Evolutionary conservation across 2,329 filamentous ascomycete species (phyloP), one percentile per base, ranked within the genome.

Genomic region (Fusarium mexicanum): DNA sequence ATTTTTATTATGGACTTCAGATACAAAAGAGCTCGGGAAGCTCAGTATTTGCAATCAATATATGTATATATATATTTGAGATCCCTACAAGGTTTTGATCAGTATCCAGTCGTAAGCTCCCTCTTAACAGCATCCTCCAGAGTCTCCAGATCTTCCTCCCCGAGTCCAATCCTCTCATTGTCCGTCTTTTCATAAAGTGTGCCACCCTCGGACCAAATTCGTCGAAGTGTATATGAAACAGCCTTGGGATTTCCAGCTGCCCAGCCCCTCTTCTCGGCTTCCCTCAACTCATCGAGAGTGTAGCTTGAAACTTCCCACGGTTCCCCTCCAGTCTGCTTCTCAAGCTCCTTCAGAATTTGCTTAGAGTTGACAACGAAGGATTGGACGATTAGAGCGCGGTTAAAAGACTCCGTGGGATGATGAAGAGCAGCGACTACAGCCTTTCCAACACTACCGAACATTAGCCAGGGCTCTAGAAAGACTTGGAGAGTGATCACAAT

Each of bases 161-260:
- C 76, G 17, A 88, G 43, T 0, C 86, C 89, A 61, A 94, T 85
- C 3, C 86, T 75, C 35, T 85, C 86, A 76, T 94, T 94, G 78
- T 93, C 92, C 62, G 90, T 88, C 81, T 89, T 88, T 4, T 90
- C 87, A 78, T 94, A 94, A 51, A 94, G 80, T 0, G 92, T 94
- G 3, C 91, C 91, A 0, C 93, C 93, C 76, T 93, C 89, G 0
- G 89, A 88, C 93, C 92, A 94, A 58, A 94, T 94, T 24, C 93
- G 84, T 51, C 90, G 84, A 73, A 94, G 82, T 0, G 92, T 94
- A 55, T 87, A 85, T 3, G 83, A 73, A 1, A 89, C 89, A 2
- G 90, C 91, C 24, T 78, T 69, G 1, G 90, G 86, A 53, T 85
- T 81, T 0, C 85, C 85, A 40, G 85, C 83, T 22, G 85, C 85